Evolutionary conservation across 306 rosid genomes (phyloP).

Genomic region (Vigna reflexopilosa): DNA sequence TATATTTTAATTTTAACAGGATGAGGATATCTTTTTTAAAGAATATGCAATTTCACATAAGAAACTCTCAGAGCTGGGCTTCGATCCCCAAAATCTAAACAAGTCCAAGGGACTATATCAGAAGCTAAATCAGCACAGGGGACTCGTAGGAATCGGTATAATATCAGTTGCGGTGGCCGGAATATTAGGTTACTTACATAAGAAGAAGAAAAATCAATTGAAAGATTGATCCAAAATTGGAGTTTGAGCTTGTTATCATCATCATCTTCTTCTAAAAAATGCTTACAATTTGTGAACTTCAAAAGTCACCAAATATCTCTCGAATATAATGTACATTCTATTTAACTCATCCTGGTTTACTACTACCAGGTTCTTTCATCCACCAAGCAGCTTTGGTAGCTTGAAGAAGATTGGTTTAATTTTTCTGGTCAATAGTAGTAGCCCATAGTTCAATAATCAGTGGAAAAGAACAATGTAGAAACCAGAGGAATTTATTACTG

Average conservation of each 20-base stretch:
- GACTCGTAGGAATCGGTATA: constrained; percentile 1
- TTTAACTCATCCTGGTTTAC: neutral
- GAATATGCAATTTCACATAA: constrained; percentile 75
- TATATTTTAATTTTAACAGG: constrained; percentile 44
- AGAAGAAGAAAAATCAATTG: neutral
- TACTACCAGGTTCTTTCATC: neutral
- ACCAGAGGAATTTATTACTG: neutral
- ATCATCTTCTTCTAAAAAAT: neutral
- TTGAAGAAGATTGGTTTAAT: neutral
- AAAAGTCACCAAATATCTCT: neutral
- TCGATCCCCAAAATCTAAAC: constrained; percentile 21
- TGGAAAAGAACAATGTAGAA: neutral
- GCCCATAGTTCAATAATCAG: constrained; percentile 1
- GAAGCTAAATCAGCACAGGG: neutral
- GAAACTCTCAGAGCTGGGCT: constrained; percentile 78
- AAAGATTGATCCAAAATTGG: neutral
- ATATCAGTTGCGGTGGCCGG: neutral
- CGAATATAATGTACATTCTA: constrained; percentile 6
- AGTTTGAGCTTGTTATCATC: neutral
- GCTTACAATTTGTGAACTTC: neutral
- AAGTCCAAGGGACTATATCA: neutral
- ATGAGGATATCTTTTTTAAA: constrained; percentile 61
- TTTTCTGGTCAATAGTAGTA: neutral
- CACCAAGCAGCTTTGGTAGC: constrained; percentile 9
- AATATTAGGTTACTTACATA: neutral